Base-by-base conservation (phyloP, 139 green algal species). In the Asterochloris erici region DNA sequence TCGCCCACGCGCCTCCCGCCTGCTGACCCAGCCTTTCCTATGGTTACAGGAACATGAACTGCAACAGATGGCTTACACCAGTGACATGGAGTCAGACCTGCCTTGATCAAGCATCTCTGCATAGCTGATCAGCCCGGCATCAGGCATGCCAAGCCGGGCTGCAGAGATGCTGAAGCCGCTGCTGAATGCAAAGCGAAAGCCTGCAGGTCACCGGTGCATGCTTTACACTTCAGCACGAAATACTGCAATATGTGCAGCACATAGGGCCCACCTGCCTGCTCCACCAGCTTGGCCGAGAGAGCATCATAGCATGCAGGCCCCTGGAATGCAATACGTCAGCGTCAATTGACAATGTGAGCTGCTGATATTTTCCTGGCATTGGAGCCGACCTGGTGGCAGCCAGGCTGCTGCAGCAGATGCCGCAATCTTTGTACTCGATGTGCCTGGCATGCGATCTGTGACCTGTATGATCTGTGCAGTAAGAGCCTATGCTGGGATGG, bases 171-270 rank as follows among this genome's bases (percentile, higher is more conserved):
- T 93, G 85, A 98, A 98, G 62, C 95, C 95, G 29, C 77, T 90
- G 94, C 98, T 97, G 86, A 98, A 98, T 6, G 93, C 87, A 74
- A 94, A 91, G 9, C 89, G 83, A 77, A 98, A 98, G 24, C 90
- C 93, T 81, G 94, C 83, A 38, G 16, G 74, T 38, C 61, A 28
- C 14, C 14, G 1, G 1, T 61, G 38, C 38, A 54, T 10, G 6
- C 2, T 54, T 54, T 26, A 78, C 15, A 14, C 28, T 26, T 63
- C 78, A 69, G 68, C 29, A 17, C 68, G 28, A 47, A 69, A 24
- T 78, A 54, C 17, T 14, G 12, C n/a, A 21, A 68, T 9, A 26
- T 1, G 15, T 68, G 21, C 66, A 47, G 69, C 26, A 78, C 21
- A 63, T 27, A 1, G 24, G 54, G n/a, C 14, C 24, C 80, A 90